Conservation (phyloP, 345 rosid genomes). For the Arabis alpina region DNA sequence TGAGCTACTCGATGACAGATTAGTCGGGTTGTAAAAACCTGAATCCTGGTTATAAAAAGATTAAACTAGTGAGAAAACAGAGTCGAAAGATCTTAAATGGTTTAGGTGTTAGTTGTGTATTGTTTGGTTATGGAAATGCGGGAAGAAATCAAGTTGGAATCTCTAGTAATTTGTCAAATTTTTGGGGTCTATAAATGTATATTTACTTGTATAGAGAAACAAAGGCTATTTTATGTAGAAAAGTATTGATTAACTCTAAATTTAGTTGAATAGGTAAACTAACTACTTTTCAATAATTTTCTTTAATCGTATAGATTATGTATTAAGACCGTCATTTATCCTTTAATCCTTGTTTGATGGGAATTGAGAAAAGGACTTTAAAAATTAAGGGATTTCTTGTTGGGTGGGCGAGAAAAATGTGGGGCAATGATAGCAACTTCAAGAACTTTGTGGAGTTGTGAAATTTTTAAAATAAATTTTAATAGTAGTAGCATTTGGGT, state of each 20-base stretch:
- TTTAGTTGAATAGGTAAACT: constrained; percentile 31
- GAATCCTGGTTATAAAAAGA: too few relatives aligned
- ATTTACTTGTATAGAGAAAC: constrained; percentile 27
- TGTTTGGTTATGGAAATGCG: constrained; percentile 28
- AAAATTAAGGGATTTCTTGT: neutral
- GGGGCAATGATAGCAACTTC: constrained; percentile 37
- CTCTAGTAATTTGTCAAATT: neutral
- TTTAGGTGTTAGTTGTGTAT: constrained; percentile 25
- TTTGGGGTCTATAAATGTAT: neutral
- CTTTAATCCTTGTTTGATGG: constrained; percentile 32
- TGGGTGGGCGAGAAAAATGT: constrained; percentile 42
- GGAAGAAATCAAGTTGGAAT: constrained; percentile 13
- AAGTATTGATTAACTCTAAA: neutral
- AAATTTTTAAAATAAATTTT: too few relatives aligned
- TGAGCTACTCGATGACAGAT: too few relatives aligned
- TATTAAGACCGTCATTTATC: constrained; percentile 16
- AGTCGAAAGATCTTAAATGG: constrained; percentile 22
- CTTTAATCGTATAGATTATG: constrained; percentile 9
- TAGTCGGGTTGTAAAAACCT: too few relatives aligned
- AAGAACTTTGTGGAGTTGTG: constrained; percentile 29
- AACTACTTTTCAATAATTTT: constrained; percentile 30
- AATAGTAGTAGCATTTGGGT: constrained; percentile 29
- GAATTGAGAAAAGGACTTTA: constrained; percentile 27
- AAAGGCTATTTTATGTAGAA: neutral
- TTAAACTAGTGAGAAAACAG: neutral